Conservation (phyloP, 306 rosid genomes). For the Amphicarpaea edgeworthii region DNA sequence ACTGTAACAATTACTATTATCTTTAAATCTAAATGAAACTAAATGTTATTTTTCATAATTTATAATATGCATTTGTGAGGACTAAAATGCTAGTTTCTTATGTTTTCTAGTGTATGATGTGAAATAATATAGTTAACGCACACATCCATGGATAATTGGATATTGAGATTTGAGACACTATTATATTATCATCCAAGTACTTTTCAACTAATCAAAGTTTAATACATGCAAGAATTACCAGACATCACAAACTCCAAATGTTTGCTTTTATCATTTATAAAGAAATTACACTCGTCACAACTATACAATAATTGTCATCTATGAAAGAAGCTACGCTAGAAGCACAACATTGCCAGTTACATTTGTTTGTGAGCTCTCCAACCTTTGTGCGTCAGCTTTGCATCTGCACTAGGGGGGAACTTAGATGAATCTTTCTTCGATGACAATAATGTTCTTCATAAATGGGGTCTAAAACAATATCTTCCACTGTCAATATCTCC, state of each 20-base stretch:
- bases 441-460: constrained; percentile 23
- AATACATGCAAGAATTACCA: not conserved
- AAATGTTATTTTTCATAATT: no score
- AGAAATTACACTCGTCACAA: constrained; percentile 33
- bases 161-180: not conserved
- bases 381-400: constrained; percentile 45
- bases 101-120: not conserved
- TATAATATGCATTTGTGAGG: not conserved
- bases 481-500: constrained; percentile 34
- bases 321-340: constrained; percentile 6
- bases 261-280: constrained; percentile 33
- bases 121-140: not conserved
- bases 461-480: constrained; percentile 20
- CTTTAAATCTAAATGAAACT: not conserved
- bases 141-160: not conserved
- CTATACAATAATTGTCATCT: constrained; percentile 30
- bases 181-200: not conserved
- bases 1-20: not conserved
- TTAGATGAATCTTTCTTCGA: constrained; percentile 12
- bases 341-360: constrained; percentile 15
- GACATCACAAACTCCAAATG: not conserved
- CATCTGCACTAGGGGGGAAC: constrained; percentile 20
- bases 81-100: not conserved
- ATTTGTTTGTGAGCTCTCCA: constrained; percentile 35
- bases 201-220: constrained; percentile 26